Evolutionary conservation across 805 yeast species (phyloP), one percentile per base, ranked within the genome.

Genomic region (Lachancea cidri): DNA sequence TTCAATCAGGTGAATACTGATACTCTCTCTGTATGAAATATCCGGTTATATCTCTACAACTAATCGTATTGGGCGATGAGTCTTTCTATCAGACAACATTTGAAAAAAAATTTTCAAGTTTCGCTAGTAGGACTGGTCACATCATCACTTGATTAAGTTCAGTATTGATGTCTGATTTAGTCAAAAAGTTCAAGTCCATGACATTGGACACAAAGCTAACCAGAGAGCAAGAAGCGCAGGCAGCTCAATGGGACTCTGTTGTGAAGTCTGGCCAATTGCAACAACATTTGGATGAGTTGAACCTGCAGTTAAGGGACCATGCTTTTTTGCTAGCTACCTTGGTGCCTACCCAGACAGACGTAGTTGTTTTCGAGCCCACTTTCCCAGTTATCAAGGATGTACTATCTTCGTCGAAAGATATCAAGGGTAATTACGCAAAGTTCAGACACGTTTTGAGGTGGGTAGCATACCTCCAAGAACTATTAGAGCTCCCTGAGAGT

Each of bases 371-470:
- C 53, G 79, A 80, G 38, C 70, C 77, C 27, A 79, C 81, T 29
- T 68, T 79, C 54, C 84, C 88, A 36, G 46, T 77, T 30, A 77
- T 83, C 30, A 67, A 70, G 39, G 65, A 71, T 46, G 76, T 86
- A 76, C 65, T 74, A 17, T 60, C 76, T 8, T 64, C 77, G 19
- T 64, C 63, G 9, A 62, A 63, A 44, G 66, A 60, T 41, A 52
- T 60, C 35, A 53, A 61, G 34, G 79, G 76, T 27, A 76, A 80
- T 31, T 66, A 80, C 50, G 79, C 81, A 36, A 65, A 72, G 36
- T 70, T 71, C 62, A 84, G 97, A 74, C 97, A 91, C 65, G 72
- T 91, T 44, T 67, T 87, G 46, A 83, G 98, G 74, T 93, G 98
- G 98, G 77, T 79, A 17, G 97, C 89, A 55, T 76, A 86, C 53